phyloP scores from a whole-genome alignment of 306 rosid genomes.

The Cucumis cinereus region DNA sequence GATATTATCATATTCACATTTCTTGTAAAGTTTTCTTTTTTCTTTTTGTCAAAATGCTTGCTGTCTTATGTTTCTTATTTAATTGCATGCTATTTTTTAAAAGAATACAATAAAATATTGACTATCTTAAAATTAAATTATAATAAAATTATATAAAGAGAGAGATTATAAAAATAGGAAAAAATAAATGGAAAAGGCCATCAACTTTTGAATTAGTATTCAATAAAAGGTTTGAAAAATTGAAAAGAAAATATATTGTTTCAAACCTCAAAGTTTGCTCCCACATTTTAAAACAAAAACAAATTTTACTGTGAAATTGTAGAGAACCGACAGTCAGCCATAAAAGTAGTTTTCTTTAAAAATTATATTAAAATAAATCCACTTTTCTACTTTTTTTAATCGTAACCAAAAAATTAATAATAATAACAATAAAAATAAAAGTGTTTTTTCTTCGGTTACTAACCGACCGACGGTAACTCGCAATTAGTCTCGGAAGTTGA shows the following conservation, averaged over 20 bases:
- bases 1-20: neutral
- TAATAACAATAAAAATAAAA: no score
- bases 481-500: neutral
- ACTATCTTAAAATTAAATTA: neutral
- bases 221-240: no score
- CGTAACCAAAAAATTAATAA: neutral
- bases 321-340: neutral
- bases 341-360: neutral
- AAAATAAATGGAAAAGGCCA: neutral
- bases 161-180: neutral
- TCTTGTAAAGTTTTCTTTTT: neutral
- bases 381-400: neutral
- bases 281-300: neutral
- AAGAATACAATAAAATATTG: neutral
- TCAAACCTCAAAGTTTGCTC: neutral
- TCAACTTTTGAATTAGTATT: neutral
- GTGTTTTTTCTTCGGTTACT: neutral
- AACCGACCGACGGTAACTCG: neutral
- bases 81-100: neutral
- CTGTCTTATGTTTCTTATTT: neutral
- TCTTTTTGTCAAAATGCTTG: neutral
- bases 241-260: no score
- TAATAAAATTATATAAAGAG: neutral
- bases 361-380: neutral
- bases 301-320: neutral